Evolutionary conservation across 768 basidiomycete species (phyloP).

Genomic region (Tricholoma bakamatsutake): DNA sequence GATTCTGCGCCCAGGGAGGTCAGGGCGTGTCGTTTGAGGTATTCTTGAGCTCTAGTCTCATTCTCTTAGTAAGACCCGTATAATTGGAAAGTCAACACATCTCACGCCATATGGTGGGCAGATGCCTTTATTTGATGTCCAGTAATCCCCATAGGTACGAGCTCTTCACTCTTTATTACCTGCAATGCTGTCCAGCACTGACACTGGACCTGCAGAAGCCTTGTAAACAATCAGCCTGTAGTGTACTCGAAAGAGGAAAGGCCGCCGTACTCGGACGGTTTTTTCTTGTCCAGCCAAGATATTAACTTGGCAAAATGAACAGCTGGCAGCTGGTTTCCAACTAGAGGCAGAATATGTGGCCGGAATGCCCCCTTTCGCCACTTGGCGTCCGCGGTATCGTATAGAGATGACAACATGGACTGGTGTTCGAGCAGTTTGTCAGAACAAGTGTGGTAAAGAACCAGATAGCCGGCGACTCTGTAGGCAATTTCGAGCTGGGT

Average conservation of each 20-base stretch:
- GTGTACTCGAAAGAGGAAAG: not conserved
- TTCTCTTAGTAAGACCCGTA: not conserved
- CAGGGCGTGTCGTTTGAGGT: not conserved
- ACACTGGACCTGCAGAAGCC: not conserved
- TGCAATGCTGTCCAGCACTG: not conserved
- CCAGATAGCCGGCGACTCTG: not conserved
- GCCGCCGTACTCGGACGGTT: not conserved
- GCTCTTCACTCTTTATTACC: constrained; percentile 1
- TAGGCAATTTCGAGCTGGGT: not conserved
- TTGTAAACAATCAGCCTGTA: not conserved
- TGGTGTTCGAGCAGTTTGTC: not conserved
- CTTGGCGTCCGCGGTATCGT: not conserved
- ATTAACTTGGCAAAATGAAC: not conserved
- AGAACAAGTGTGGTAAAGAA: not conserved
- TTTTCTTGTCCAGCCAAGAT: not conserved
- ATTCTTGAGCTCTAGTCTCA: not conserved
- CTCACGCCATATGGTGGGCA: not conserved
- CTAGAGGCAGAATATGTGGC: not conserved
- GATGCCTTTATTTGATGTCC: not conserved
- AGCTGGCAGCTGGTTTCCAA: not conserved
- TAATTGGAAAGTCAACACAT: not conserved
- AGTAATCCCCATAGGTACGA: not conserved
- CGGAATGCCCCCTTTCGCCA: not conserved
- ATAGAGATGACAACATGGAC: not conserved
- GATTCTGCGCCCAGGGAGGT: not conserved